Base-by-base conservation (phyloP, 352 stramenopile species). In the Phytopythium vexans region DNA sequence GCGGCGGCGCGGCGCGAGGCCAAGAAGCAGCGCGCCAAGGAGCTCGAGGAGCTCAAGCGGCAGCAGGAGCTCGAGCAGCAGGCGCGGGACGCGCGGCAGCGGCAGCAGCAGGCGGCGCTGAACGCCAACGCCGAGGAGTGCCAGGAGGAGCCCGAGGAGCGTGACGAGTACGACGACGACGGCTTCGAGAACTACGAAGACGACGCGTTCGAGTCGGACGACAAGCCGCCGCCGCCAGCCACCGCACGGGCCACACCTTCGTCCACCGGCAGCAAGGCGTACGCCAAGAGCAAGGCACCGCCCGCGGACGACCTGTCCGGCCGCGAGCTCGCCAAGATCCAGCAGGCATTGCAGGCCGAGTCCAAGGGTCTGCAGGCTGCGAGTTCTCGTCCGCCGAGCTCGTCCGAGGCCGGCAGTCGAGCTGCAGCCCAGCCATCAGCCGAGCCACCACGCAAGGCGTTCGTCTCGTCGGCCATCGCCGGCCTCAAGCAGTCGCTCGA, bases 71-170 rank as follows among this genome's bases (percentile, higher is more conserved):
- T 85, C 16, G 62, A 63, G 31, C 70, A 75, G 44, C 45, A 52
- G 12, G 49, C 72, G 49, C 76, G 72, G 12, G 75, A 87, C 44
- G 46, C 64, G 33, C 66, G 78, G 1, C 75, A 74, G 32, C 68
- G 81, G 32, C 66, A 85, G 43, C 70, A 84, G 42, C 44, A 81
- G 8, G 72, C 70, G 7, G 74, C 60, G 10, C 54, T 90, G 11
- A 88, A 88, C 52, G 80, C 80, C 6, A 90, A 90, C 48, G 80
- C 77, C 10, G 76, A 90, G 39, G 75, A 86, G 40, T 84, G 77
- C 9, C 75, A 87, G 37, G 80, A 90, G 66, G 80, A 84, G 21
- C 50, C 62, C 3, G 63, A 64, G 6, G 70, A 66, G 27, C 39
- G 56, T 1, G 55, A 79, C 10, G 79, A 86, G 3, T 88, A 90